Evolutionary conservation across 257 asterid species (phyloP).

Genomic region (Mentha longifolia): DNA sequence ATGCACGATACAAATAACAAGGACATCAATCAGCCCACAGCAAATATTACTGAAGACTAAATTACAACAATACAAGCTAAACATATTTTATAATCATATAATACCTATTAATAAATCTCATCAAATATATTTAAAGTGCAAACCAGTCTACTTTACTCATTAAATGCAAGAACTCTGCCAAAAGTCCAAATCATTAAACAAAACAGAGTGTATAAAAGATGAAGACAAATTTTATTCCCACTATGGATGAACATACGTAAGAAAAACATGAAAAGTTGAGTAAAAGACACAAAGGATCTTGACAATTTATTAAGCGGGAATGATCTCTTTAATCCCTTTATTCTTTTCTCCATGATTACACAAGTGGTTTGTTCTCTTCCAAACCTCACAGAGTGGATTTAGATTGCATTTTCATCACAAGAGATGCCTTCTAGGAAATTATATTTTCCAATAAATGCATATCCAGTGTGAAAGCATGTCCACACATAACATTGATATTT

Average conservation of each 20-base stretch:
- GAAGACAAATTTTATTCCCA: background rate
- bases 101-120: background rate
- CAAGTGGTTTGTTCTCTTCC: background rate
- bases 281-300: background rate
- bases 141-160: background rate
- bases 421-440: background rate
- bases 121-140: background rate
- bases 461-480: background rate
- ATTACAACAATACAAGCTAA: background rate
- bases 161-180: background rate
- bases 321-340: constrained; percentile 2
- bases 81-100: background rate
- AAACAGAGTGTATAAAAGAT: background rate
- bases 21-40: background rate
- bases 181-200: background rate
- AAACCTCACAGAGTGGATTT: background rate
- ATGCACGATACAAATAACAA: background rate
- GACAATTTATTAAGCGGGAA: background rate
- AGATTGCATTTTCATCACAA: constrained; percentile 10
- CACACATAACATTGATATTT: background rate
- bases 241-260: background rate
- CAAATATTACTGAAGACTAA: background rate
- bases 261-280: background rate
- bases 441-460: background rate
- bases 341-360: constrained; percentile 5